phyloP scores from a whole-genome alignment of 2,329 filamentous ascomycete species.

The Colletotrichum lupini region DNA sequence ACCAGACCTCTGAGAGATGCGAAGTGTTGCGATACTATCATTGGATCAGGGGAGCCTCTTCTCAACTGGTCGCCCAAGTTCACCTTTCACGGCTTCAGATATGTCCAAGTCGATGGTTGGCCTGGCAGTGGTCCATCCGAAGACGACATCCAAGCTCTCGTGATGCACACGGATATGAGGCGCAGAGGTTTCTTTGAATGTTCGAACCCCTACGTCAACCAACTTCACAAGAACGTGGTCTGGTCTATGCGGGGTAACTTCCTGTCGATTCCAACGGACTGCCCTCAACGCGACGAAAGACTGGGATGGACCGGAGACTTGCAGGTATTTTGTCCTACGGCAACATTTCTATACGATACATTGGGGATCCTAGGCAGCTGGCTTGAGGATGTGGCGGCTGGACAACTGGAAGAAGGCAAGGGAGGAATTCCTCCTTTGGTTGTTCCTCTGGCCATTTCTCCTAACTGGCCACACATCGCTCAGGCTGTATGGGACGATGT shows the following conservation, averaged over 20 bases:
- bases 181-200: constrained; percentile 15
- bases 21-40: constrained; percentile 37
- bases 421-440: constrained; percentile 41
- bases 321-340: constrained; percentile 21
- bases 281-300: constrained; percentile 30
- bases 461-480: constrained; percentile 37
- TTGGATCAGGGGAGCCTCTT: neutral
- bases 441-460: constrained; percentile 45
- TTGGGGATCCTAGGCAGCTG: constrained; percentile 24
- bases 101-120: constrained; percentile 56
- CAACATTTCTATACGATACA: constrained; percentile 18
- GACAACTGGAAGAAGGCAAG: constrained; percentile 32
- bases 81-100: constrained; percentile 64
- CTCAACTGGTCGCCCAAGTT: constrained; percentile 41
- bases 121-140: neutral
- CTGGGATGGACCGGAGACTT: constrained; percentile 31
- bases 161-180: constrained; percentile 30
- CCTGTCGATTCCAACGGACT: constrained; percentile 31
- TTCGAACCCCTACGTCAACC: constrained; percentile 24
- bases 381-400: constrained; percentile 33
- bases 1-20: constrained; percentile 49
- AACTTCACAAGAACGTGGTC: constrained; percentile 19
- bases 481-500: constrained; percentile 32
- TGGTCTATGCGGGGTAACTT: constrained; percentile 35
- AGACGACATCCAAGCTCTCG: constrained; percentile 12